These are phyloP conservation scores for Pneumocystis canis DNA, from an alignment of 1,139 yeast species.

Conservation along the genomic window DNA sequence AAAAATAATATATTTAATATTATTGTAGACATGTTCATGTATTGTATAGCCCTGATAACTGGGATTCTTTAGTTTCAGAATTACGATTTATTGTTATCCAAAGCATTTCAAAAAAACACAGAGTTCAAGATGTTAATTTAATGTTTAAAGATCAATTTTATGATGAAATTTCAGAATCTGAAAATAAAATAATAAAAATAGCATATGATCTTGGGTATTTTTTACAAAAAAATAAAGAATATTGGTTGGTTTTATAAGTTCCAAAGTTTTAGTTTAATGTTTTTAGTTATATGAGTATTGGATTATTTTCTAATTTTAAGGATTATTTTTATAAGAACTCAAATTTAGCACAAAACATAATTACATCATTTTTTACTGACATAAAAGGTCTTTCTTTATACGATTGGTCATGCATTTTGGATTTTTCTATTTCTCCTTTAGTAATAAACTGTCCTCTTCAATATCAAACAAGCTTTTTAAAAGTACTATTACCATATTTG, in stretches of 20 bases:
- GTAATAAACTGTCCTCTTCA: slow-evolving; percentile 75
- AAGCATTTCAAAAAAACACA: slow-evolving; percentile 81
- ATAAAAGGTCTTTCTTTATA: slow-evolving; percentile 79
- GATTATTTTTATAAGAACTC: slow-evolving; percentile 82
- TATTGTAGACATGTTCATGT: not conserved
- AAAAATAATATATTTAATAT: slow-evolving; percentile 35
- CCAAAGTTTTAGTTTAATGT: not conserved
- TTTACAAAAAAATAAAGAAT: slow-evolving; percentile 87
- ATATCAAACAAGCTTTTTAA: slow-evolving; percentile 54
- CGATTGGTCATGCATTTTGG: slow-evolving; percentile 94
- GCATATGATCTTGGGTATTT: slow-evolving; percentile 98
- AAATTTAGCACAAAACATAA: slow-evolving; percentile 55
- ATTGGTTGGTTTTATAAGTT: slow-evolving; percentile 40
- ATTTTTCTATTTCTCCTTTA: slow-evolving; percentile 72
- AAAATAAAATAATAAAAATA: slow-evolving; percentile 83
- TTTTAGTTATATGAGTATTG: slow-evolving; percentile 42
- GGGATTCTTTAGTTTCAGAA: slow-evolving; percentile 47
- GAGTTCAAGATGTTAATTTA: slow-evolving; percentile 96
- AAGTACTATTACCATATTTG: slow-evolving; percentile 61
- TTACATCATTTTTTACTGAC: slow-evolving; percentile 79
- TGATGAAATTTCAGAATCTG: slow-evolving; percentile 87
- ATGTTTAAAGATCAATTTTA: slow-evolving; percentile 89
- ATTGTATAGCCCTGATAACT: not conserved
- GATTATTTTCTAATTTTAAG: slow-evolving; percentile 80
- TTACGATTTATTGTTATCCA: slow-evolving; percentile 82